Percentiles rank a stretch among this genome's conserved stretches.
phyloP scores from a whole-genome alignment of 352 stramenopile genomes.

The Globisporangium nunn region DNA sequence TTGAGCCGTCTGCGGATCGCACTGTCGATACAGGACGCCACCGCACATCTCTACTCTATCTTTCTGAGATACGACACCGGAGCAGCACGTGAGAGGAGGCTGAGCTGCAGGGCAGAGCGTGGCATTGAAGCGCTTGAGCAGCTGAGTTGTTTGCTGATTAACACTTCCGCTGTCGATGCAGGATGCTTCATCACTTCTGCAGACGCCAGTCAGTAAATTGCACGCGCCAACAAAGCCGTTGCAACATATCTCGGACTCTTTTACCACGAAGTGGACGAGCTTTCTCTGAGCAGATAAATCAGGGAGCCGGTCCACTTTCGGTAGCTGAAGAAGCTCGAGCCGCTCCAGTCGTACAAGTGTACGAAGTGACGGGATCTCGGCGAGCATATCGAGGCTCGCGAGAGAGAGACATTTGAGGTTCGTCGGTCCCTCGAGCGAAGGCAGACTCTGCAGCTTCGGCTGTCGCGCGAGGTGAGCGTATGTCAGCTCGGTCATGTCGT shows the following conservation, averaged over 20 bases:
- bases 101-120: neutral
- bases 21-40: constrained; percentile 15
- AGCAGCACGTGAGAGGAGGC: neutral
- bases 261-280: constrained; percentile 14
- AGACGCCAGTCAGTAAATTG: constrained; percentile 15
- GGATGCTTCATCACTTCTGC: constrained; percentile 3
- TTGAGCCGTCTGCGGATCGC: neutral
- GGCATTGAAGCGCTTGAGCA: constrained; percentile 3
- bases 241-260: constrained; percentile 21
- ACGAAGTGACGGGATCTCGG: constrained; percentile 17
- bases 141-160: neutral
- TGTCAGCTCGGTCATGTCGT: constrained; percentile 21
- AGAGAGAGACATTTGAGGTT: constrained; percentile 31
- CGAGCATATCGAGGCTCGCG: constrained; percentile 12
- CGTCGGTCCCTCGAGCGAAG: constrained; percentile 19
- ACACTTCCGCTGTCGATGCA: neutral
- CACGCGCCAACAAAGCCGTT: constrained; percentile 25
- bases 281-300: constrained; percentile 14
- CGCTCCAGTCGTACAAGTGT: constrained; percentile 15
- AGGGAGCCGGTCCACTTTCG: constrained; percentile 16
- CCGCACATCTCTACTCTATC: constrained; percentile 2
- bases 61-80: neutral
- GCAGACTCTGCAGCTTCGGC: constrained; percentile 11
- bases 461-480: constrained; percentile 29
- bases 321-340: constrained; percentile 17